Percentiles rank a stretch among this genome's conserved stretches.
These are phyloP conservation scores for Aschersonia sp. DNA, from an alignment of 2,329 filamentous ascomycete species.

Conservation along the genomic window DNA sequence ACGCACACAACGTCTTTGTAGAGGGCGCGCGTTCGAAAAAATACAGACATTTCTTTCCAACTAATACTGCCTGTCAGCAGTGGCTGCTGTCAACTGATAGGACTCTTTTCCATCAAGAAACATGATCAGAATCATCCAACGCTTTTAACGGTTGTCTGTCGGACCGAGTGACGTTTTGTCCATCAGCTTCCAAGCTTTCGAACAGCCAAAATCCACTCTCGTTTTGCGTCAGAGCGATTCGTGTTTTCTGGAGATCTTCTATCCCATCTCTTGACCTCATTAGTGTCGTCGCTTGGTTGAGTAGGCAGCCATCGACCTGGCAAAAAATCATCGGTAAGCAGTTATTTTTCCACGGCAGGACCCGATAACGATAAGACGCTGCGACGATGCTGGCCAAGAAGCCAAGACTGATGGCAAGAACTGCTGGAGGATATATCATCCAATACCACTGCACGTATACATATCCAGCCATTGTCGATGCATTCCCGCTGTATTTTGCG, in stretches of 20 bases:
- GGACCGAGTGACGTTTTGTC: background rate
- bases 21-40: background rate
- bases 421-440: constrained; percentile 18
- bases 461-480: constrained; percentile 14
- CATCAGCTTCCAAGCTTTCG: constrained; percentile 6
- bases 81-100: too few relatives aligned
- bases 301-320: constrained; percentile 18
- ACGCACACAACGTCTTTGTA: background rate
- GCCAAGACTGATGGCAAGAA: constrained; percentile 19
- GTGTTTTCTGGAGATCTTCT: constrained; percentile 17
- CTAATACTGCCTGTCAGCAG: background rate
- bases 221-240: constrained; percentile 18
- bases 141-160: background rate
- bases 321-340: constrained; percentile 24
- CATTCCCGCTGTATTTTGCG: constrained; percentile 13
- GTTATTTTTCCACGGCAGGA: constrained; percentile 22
- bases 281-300: constrained; percentile 13
- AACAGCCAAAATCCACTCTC: constrained; percentile 22
- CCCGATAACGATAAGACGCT: constrained; percentile 17
- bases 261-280: constrained; percentile 22
- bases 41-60: background rate
- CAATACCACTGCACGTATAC: constrained; percentile 21
- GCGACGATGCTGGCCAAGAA: constrained; percentile 21
- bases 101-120: too few relatives aligned
- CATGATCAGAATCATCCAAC: too few relatives aligned